Base-by-base conservation (phyloP, 345 rosid genomes). In the Pistacia integerrima region DNA sequence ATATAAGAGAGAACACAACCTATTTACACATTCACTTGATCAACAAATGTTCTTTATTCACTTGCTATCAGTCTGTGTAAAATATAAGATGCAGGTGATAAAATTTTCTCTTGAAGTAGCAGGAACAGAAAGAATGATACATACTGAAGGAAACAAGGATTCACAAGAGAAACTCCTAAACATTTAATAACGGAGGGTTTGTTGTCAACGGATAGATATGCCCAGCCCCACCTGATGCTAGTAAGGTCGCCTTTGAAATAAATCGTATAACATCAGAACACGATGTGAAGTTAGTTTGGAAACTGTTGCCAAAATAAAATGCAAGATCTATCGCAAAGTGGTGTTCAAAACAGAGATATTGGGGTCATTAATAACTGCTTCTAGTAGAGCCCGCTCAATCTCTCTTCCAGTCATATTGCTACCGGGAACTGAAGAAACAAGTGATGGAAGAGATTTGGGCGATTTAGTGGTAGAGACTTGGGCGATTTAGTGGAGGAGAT, bases 161-260 rank as follows among this genome's bases (percentile, higher is more conserved):
- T n/a, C n/a, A 22, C 57, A 38, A 38, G 0, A 38, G 44, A 38
- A 38, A 38, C 4, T 3, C 4, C 48, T 6, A 71, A 10, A 57
- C 67, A 7, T 7, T 4, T 4, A 33, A 16, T 89, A 96, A 98
- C 89, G 49, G 88, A 73, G 99, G 98, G 85, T 96, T 96, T 41
- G 99, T 92, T 22, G 99, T 93, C 22, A 91, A 88, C 18, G 98
- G 98, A 74, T 96, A 96, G 80, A 96, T 91, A 84, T 96, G 99
- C 2, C 99, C 99, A 33, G 97, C 99, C 70, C 98, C 99, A 73
- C 99, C 99, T 38, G 99, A 96, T 70, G 98, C 99, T 66, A 96
- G 93, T 84, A 96, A 85, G 35, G 93, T 96, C 86, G 91, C 94
- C 89, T 92, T 93, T 2, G 99, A 92, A 80, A 93, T 84, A 78